Evolutionary conservation across 164 flowering plant genomes (phyloP).

Genomic region (Kalanchoe fedtschenkoi): DNA sequence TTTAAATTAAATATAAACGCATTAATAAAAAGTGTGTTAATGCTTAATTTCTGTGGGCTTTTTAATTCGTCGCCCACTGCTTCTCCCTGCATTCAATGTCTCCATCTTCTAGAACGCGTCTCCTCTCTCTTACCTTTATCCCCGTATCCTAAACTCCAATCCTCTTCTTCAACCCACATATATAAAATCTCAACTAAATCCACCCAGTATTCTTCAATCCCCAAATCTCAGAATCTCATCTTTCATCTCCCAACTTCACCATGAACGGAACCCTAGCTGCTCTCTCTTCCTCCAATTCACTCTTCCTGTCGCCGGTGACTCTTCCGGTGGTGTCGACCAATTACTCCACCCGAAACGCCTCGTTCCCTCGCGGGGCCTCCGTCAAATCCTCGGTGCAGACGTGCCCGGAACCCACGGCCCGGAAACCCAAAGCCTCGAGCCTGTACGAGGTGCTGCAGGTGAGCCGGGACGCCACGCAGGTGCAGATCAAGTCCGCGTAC

Average conservation of each 20-base stretch:
- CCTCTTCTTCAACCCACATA: no score
- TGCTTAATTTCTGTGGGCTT: neutral
- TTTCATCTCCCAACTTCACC: neutral
- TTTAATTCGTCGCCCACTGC: constrained; percentile 1
- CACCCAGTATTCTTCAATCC: neutral
- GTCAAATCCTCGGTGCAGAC: constrained; percentile 4
- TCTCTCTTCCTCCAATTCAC: neutral
- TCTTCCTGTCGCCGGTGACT: neutral
- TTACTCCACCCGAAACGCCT: neutral
- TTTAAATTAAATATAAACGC: no score
- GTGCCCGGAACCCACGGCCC: neutral
- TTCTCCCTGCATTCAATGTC: neutral
- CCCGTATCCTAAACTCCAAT: neutral
- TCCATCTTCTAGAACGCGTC: constrained; percentile 3
- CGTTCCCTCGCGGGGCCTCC: neutral
- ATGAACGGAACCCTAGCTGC: neutral
- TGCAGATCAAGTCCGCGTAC: constrained; percentile 68
- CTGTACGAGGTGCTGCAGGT: constrained; percentile 54
- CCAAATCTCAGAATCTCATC: neutral
- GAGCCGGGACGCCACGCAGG: constrained; percentile 29
- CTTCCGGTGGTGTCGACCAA: no score
- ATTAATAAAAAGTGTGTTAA: neutral
- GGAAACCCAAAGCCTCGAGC: constrained; percentile 8
- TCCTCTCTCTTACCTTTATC: neutral
- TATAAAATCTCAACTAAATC: neutral